Evolutionary conservation across 768 basidiomycete species (phyloP).

Genomic region (Naganishia randhawae): DNA sequence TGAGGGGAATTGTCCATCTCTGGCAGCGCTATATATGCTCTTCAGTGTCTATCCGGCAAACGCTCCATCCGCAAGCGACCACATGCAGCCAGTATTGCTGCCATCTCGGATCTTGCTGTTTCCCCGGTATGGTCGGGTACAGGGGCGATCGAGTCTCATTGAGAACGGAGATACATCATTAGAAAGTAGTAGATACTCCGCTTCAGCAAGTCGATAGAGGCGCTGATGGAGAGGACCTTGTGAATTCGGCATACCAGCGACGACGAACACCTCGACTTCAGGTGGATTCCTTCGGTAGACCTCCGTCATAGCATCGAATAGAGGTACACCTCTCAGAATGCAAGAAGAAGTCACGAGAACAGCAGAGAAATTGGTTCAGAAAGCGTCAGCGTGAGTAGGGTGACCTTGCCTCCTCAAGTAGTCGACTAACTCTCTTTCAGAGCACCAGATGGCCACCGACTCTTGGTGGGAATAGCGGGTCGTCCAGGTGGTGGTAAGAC

Average conservation of each 20-base stretch:
- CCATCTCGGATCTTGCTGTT: not conserved
- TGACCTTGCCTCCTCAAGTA: no score
- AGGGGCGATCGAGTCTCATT: not conserved
- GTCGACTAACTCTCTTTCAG: not conserved
- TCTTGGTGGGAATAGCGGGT: conserved; percentile 23
- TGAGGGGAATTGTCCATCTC: no score
- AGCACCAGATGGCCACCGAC: conserved; percentile 4
- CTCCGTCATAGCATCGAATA: no score
- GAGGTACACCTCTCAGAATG: not conserved
- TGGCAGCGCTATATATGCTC: not conserved
- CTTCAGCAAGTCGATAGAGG: no score
- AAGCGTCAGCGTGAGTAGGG: not conserved
- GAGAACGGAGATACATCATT: not conserved
- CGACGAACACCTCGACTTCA: no score
- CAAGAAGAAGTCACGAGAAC: conserved; percentile 7
- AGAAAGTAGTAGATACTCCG: not conserved
- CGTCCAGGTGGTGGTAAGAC: conserved; percentile 28
- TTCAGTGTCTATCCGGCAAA: not conserved
- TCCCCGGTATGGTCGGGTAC: not conserved
- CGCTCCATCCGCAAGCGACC: no score
- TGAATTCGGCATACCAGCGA: not conserved
- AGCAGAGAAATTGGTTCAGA: not conserved
- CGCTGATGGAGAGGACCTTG: no score
- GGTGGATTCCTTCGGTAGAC: not conserved
- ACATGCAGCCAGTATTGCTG: not conserved